Evolutionary conservation across 352 stramenopile genomes (phyloP), one percentile per base, ranked within the genome.

Genomic region (Globisporangium spiculum): DNA sequence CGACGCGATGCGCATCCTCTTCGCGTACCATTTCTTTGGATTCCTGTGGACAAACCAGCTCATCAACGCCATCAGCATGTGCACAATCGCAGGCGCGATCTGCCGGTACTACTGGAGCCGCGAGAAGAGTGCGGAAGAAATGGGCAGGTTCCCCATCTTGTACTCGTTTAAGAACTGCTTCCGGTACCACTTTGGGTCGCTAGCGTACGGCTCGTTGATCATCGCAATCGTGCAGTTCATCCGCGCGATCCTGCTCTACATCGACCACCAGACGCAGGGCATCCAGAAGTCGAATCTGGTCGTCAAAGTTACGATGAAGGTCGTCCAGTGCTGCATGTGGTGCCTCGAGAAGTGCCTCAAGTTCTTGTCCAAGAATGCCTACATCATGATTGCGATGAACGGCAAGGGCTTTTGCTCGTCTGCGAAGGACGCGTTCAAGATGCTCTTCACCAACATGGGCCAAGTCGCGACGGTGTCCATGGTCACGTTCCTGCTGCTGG

Each of bases 321-420:
- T 78, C 5, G 81, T 93, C 12, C 89, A 98, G 72, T 99, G 97
- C 76, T 98, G 88, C 75, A 76, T 99, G 55, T 99, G 92, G 85
- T 99, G 95, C 71, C 69, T 97, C 2, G 89, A 97, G 63, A 98
- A 98, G 63, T 98, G 92, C 64, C 88, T 99, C 67, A 95, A 93
- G 61, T 99, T 99, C 70, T 75, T 99, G n/a, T 99, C 97, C 72
- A 98, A 98, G 76, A 99, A 99, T 81, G 92, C 92, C 0, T 98
- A 98, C 73, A 98, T 98, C 56, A 75, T 94, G 60, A 76, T 96
- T 34, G 88, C 87, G 14, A 93, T 92, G 78, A 86, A 91, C 46
- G 84, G 86, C 41, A 72, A 81, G 50, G 86, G 77, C 62, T 96
- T 96, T 73, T 95, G 88, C 65, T 59, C 65, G 4, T 92, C 93